phyloP scores from a whole-genome alignment of 805 yeast species.

The Candida endomychidarum region DNA sequence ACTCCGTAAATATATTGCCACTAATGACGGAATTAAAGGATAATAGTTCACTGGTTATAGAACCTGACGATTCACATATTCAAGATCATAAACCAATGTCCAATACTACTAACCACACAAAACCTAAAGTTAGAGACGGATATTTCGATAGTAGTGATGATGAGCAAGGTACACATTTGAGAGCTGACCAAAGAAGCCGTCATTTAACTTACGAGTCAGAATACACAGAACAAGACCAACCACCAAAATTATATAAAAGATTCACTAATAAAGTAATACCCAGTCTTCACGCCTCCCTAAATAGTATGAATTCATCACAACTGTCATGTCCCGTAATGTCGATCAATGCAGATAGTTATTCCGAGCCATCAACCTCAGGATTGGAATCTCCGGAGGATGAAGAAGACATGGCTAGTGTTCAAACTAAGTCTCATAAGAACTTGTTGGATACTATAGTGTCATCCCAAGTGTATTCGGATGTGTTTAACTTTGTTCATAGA shows the following conservation, averaged over 20 bases:
- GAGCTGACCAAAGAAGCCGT: background rate
- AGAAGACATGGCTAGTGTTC: constrained; percentile 28
- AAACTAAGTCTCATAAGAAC: constrained; percentile 23
- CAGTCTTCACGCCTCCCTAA: constrained; percentile 11
- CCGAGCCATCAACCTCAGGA: background rate
- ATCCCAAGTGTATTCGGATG: constrained; percentile 28
- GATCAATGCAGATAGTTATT: background rate
- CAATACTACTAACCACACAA: no score
- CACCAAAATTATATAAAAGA: constrained; percentile 3
- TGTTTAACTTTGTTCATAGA: constrained; percentile 12
- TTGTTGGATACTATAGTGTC: constrained; percentile 31
- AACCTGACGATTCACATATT: no score
- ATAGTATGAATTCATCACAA: no score
- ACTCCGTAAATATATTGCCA: no score
- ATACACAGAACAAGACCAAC: background rate
- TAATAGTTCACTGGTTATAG: no score
- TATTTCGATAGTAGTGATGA: no score
- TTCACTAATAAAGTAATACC: constrained; percentile 9
- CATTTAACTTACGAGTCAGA: background rate
- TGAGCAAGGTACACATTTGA: no score
- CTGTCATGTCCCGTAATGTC: no score
- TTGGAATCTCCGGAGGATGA: constrained; percentile 21
- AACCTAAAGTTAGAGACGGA: no score
- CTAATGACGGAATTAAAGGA: no score
- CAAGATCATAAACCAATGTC: no score